Conservation (phyloP, 2,329 filamentous ascomycete species). For the Cladosporium sp. region DNA sequence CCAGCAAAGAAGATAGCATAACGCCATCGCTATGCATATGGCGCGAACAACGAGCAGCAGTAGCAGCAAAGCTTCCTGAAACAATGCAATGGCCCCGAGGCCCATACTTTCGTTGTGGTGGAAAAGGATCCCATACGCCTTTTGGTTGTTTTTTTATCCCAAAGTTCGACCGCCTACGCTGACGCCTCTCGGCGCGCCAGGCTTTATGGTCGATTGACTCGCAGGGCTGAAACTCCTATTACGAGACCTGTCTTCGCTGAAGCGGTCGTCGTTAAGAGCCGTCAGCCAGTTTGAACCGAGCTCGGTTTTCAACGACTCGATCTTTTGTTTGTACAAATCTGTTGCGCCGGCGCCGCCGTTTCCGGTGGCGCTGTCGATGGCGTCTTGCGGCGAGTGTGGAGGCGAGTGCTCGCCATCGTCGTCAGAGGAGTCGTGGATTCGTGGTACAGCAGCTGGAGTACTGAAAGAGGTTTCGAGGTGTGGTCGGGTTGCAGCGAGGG, state of each 20-base stretch:
- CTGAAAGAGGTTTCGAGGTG: conserved; percentile 27
- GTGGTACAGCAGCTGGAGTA: conserved; percentile 23
- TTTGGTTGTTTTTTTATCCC: conserved; percentile 21
- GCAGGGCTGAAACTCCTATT: conserved; percentile 25
- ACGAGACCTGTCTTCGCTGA: conserved; percentile 32
- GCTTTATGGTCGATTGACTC: conserved; percentile 22
- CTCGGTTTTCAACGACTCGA: conserved; percentile 79
- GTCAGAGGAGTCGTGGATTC: conserved; percentile 26
- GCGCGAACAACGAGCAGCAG: neutral
- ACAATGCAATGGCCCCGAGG: neutral
- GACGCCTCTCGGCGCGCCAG: conserved; percentile 23
- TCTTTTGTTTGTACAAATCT: conserved; percentile 69
- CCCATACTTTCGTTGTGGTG: neutral
- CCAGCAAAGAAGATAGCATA: neutral
- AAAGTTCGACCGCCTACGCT: conserved; percentile 30
- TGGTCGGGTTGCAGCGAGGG: conserved; percentile 19
- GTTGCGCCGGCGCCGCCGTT: conserved; percentile 5
- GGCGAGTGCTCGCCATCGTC: conserved; percentile 27
- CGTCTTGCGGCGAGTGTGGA: conserved; percentile 22
- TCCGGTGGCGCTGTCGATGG: conserved; percentile 18
- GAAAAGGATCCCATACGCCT: neutral
- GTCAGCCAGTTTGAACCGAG: conserved; percentile 85
- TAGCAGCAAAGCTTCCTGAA: neutral
- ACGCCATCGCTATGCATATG: conserved; percentile 9
- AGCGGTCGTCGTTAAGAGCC: conserved; percentile 73